Percentiles rank a stretch among this genome's conserved stretches.
phyloP scores from a whole-genome alignment of 257 asterid genomes.

The Nicotiana tabacum region DNA sequence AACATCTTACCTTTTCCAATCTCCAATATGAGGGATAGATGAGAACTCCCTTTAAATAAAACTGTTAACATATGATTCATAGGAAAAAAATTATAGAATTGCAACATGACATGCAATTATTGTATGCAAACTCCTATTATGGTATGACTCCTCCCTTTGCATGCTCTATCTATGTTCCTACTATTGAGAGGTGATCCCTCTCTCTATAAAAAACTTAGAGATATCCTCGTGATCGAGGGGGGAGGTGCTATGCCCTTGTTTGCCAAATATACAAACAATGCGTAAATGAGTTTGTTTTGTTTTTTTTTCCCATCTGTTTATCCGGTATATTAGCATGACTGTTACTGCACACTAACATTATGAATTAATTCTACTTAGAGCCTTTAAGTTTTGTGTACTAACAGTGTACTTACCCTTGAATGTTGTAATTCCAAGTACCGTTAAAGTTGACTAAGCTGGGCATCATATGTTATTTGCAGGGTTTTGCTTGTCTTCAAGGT shows the following conservation, averaged over 20 bases:
- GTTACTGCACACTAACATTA: neutral
- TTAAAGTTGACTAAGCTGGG: neutral
- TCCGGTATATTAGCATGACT: neutral
- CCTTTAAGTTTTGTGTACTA: neutral
- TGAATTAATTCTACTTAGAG: neutral
- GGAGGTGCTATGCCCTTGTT: too few relatives aligned
- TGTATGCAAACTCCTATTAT: neutral
- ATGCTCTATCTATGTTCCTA: neutral
- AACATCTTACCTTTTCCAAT: too few relatives aligned
- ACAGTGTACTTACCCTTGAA: too few relatives aligned
- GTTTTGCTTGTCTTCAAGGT: conserved; percentile 42
- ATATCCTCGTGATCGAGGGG: too few relatives aligned
- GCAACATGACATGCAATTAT: neutral
- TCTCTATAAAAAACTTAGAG: neutral
- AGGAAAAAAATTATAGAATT: too few relatives aligned
- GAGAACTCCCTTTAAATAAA: too few relatives aligned
- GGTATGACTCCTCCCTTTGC: neutral
- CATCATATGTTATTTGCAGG: conserved; percentile 17
- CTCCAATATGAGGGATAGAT: neutral
- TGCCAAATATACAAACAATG: too few relatives aligned
- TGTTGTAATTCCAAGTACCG: neutral
- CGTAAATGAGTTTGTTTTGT: too few relatives aligned
- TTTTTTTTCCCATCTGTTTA: too few relatives aligned
- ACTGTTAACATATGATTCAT: neutral
- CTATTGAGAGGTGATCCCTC: neutral